Evolutionary conservation across 208 protist genomes (phyloP).

Genomic region (Herpetomonas muscarum): DNA sequence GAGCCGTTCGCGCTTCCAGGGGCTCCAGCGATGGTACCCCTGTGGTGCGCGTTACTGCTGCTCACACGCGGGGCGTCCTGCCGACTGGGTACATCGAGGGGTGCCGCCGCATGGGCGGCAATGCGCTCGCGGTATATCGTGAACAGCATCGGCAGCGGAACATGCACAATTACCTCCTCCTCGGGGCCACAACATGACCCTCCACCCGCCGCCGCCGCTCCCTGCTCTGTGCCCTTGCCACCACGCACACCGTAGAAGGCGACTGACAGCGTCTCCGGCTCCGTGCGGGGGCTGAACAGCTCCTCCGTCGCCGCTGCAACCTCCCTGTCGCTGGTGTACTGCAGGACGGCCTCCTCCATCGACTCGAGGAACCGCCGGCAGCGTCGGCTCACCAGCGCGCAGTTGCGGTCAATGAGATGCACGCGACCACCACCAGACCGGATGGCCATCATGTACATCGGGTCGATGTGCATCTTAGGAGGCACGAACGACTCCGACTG

Average conservation of each 20-base stretch:
- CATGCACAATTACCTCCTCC: neutral
- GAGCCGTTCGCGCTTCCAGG: too few species aligned
- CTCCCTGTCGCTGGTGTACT: neutral
- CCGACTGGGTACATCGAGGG: too few species aligned
- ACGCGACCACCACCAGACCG: conserved; percentile 31
- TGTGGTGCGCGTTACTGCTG: too few species aligned
- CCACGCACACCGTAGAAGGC: neutral
- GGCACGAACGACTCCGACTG: conserved; percentile 6
- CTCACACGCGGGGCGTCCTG: too few species aligned
- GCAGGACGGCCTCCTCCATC: conserved; percentile 18
- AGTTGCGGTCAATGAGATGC: conserved; percentile 68
- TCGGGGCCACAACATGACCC: neutral
- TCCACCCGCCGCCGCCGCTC: neutral
- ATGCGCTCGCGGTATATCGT: neutral
- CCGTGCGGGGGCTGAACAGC: neutral
- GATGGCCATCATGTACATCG: conserved; percentile 43
- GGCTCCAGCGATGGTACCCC: too few species aligned
- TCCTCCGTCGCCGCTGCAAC: conserved; percentile 2
- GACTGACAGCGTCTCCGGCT: neutral
- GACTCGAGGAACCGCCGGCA: conserved; percentile 25
- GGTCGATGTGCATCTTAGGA: conserved; percentile 22
- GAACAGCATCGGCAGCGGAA: neutral
- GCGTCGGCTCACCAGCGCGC: conserved; percentile 43
- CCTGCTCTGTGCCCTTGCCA: neutral
- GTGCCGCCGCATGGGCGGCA: neutral